Base-by-base conservation (phyloP, 257 asterid species). In the Solanum chiquidenum region DNA sequence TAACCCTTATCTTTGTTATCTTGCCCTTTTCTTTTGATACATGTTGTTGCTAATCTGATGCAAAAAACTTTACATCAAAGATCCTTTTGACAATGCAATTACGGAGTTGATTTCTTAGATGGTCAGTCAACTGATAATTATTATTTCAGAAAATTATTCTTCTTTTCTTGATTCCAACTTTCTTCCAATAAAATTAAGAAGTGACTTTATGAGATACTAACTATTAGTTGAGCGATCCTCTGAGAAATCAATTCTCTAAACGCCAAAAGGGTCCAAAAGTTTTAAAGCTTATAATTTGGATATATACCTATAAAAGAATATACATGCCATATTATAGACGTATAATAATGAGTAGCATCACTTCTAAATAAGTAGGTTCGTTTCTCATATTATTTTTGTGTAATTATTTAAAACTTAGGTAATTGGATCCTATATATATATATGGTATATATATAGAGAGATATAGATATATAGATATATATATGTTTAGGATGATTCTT, bases 41-140 rank as follows among this genome's bases (percentile, higher is more conserved):
- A 9, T 84, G 88, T 90, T 84, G 88, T 90, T 93, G 95, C 94
- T 91, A 91, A 93, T 94, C 95, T 86, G 95, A 93, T 93, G 91
- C 89, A 90, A 38, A 4, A 83, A 93, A 69, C 90, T 89, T 91
- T 86, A 29, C 83, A 86, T 83, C 72, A 84, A 62, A 84, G 62
- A 60, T 37, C 87, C 87, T 84, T 84, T 37, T 62, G 87, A 84
- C 62, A 84, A 68, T 84, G 62, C 38, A n/a, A 37, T 42, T n/a
- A 7, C 14, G 2, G 21, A 3, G 10, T 29, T 27, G 37, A 68
- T 68, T 27, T 12, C 10, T 68, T 18, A 27, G 1, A 66, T 12
- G 5, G 7, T 68, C 10, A 12, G 2, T 27, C 34, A 25, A 25
- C 3, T 11, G 12, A 12, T 66, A 27, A 16, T 66, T 12, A 66